Conservation (phyloP, 352 stramenopile species). For the Phytopythium mirpurense region DNA sequence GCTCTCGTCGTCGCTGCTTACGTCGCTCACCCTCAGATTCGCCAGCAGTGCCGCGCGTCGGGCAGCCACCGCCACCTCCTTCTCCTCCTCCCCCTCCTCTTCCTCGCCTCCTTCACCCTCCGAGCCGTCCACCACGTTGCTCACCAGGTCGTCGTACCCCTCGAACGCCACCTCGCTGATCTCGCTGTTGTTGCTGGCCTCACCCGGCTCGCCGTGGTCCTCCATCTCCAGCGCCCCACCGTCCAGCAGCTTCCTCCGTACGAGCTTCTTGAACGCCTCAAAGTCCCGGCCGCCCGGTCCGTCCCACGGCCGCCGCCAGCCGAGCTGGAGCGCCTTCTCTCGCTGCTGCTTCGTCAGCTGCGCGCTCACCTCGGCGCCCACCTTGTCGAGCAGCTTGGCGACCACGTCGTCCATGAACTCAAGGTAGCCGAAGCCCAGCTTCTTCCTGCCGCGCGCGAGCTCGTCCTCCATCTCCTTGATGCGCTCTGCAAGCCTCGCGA, state of each 20-base stretch:
- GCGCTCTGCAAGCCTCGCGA: conserved; percentile 31
- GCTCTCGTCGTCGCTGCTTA: conserved; percentile 33
- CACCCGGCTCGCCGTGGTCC: conserved; percentile 11
- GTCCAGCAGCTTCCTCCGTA: conserved; percentile 30
- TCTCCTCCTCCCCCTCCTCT: conserved; percentile 10
- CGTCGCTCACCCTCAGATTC: conserved; percentile 33
- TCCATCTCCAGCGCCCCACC: conserved; percentile 23
- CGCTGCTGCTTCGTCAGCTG: conserved; percentile 60
- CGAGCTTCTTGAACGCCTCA: conserved; percentile 42
- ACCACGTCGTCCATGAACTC: conserved; percentile 64
- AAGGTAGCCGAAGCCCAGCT: conserved; percentile 43
- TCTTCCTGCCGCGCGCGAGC: conserved; percentile 30
- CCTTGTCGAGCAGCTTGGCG: conserved; percentile 38
- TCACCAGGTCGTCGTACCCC: conserved; percentile 53
- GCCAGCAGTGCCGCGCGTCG: conserved; percentile 21
- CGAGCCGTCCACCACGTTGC: conserved; percentile 7
- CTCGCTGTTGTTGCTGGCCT: conserved; percentile 53
- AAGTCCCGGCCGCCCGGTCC: conserved; percentile 56
- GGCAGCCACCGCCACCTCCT: conserved; percentile 17
- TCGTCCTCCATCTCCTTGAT: conserved; percentile 36
- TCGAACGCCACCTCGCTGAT: conserved; percentile 73
- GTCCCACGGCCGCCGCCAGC: conserved; percentile 62
- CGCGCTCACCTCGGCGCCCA: conserved; percentile 39
- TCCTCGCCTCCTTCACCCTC: conserved; percentile 20
- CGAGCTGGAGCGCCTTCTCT: conserved; percentile 50